Evolutionary conservation across 441 rosid species (phyloP).

Genomic region (Pelargonium cotyledonis): DNA sequence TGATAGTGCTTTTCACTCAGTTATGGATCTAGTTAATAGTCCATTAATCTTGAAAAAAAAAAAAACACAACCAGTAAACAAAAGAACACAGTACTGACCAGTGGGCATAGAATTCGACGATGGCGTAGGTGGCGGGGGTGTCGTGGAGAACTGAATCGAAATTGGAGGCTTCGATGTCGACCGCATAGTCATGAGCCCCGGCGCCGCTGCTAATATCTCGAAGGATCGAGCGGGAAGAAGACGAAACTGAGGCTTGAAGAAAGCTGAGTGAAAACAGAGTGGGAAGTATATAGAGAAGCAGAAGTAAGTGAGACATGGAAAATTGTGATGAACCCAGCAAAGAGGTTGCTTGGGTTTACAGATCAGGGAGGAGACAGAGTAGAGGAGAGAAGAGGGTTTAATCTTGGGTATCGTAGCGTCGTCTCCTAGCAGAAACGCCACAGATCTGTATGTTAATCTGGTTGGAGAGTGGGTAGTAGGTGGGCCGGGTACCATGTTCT

Average conservation of each 20-base stretch:
- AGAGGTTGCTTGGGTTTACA: not conserved
- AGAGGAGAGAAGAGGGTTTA: too few relatives aligned
- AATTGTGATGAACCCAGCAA: not conserved
- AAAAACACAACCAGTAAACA: too few relatives aligned
- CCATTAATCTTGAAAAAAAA: too few relatives aligned
- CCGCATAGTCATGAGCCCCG: constrained; percentile 40
- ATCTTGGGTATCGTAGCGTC: too few relatives aligned
- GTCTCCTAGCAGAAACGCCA: too few relatives aligned
- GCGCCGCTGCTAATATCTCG: constrained; percentile 32
- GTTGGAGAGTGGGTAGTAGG: too few relatives aligned
- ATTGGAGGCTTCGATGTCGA: constrained; percentile 58
- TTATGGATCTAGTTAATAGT: not conserved
- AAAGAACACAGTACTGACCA: constrained; percentile 44
- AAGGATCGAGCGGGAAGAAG: constrained; percentile 49
- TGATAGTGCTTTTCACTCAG: too few relatives aligned
- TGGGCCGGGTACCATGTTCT: too few relatives aligned
- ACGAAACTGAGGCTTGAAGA: constrained; percentile 31
- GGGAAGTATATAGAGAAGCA: not conserved
- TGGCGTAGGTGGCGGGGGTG: constrained; percentile 63
- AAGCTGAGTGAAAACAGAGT: not conserved
- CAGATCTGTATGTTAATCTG: too few relatives aligned
- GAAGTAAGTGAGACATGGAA: constrained; percentile 16
- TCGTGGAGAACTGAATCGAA: constrained; percentile 57
- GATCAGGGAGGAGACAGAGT: too few relatives aligned
- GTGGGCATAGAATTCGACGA: constrained; percentile 89